Evolutionary conservation across 192 early-diverging fungal species (phyloP).

Genomic region (Coemansia sp.): DNA sequence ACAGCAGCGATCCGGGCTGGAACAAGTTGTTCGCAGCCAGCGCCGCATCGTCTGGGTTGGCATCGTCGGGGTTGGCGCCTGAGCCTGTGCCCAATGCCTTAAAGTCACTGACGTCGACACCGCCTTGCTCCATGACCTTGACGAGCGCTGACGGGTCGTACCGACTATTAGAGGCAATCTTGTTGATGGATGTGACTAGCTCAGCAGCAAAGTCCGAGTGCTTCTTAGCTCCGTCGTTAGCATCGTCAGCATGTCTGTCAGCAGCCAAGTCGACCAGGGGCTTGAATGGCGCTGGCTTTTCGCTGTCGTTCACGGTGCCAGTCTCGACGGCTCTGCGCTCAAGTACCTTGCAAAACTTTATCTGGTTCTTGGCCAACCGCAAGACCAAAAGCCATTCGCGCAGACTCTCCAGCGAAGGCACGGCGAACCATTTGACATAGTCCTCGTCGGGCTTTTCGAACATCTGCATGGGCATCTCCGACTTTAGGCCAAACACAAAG

Average conservation of each 20-base stretch:
- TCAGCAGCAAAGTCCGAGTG: constrained; percentile 29
- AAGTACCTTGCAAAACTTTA: constrained; percentile 49
- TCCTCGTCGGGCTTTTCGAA: constrained; percentile 86
- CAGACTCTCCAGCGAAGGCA: constrained; percentile 42
- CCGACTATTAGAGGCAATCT: constrained; percentile 31
- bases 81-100: constrained; percentile 16
- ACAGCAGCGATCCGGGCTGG: constrained; percentile 49
- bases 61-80: not conserved
- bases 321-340: constrained; percentile 44
- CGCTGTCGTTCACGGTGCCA: constrained; percentile 12
- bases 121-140: constrained; percentile 30
- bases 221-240: constrained; percentile 17
- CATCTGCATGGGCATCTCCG: constrained; percentile 71
- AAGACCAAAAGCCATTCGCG: constrained; percentile 50
- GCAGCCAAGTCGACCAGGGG: constrained; percentile 41
- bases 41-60: constrained; percentile 13
- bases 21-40: constrained; percentile 23
- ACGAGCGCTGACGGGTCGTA: constrained; percentile 44
- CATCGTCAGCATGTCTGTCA: constrained; percentile 25
- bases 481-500: constrained; percentile 85
- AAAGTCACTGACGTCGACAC: constrained; percentile 52
- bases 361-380: constrained; percentile 49
- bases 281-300: constrained; percentile 28
- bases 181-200: constrained; percentile 34
- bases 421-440: constrained; percentile 65